Evolutionary conservation across 352 stramenopile genomes (phyloP), one percentile per base, ranked within the genome.

Genomic region (Phytopythium aichiense): DNA sequence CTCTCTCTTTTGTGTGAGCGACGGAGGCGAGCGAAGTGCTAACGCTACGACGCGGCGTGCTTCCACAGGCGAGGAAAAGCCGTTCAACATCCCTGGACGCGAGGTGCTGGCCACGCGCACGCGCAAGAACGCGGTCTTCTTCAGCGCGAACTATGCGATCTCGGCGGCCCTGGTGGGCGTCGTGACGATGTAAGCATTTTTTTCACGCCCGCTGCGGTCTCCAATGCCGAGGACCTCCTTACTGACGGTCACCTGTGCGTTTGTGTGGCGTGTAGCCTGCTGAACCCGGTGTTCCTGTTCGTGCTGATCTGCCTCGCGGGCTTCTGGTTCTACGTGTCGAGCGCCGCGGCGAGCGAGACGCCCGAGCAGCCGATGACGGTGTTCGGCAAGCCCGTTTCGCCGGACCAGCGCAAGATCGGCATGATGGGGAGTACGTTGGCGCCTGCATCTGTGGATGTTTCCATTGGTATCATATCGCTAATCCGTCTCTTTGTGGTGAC

Each of bases 211-310:
- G 35, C 8, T 40, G 35, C 35, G 9, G 0, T 40, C 9, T 40
- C 9, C 7, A 40, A 16, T 3, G 35, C 1, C 35, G 12, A 16
- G 8, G 35, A 40, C 12, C 8, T 7, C 35, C 35, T 1, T 15
- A 40, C 35, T 40, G 35, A 40, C 35, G 1, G 35, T 1, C 51
- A 20, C 22, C 37, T 3, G 12, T 49, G 31, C 9, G 22, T 7
- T 22, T 7, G 12, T 50, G 31, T 33, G 11, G 1, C 9, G 15
- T 61, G 38, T 68, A 94, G 83, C 53, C 49, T 94, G 58, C 57
- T 95, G 49, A 95, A 95, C 65, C 86, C 86, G 61, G 83, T 95
- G 60, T 95, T 95, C 62, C 71, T 95, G 12, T 95, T 95, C 71
- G 82, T 92, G 23, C 73, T 95, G 37, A 93, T 95, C 56, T 95